Evolutionary conservation across 345 rosid species (phyloP).

Genomic region (Dovyalis caffra): DNA sequence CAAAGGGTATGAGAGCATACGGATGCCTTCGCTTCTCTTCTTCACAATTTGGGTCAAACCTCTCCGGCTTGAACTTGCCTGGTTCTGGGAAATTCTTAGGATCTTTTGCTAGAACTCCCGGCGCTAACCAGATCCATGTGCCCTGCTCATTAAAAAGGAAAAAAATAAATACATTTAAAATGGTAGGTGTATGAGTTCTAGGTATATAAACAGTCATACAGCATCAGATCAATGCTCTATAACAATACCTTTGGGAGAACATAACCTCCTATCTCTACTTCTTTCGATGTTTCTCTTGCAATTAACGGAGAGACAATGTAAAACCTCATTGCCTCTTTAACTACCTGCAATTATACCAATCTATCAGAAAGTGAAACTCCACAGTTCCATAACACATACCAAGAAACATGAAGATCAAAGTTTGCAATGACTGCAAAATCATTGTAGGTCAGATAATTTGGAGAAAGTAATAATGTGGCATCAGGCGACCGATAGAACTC

Average conservation of each 20-base stretch:
- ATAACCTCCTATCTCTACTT: constrained; percentile 81
- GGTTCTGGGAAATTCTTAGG: constrained; percentile 87
- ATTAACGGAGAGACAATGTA: constrained; percentile 80
- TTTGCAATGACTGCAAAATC: neutral
- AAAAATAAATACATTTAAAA: neutral
- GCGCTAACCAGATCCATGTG: constrained; percentile 95
- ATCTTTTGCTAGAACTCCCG: constrained; percentile 83
- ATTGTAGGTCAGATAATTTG: neutral
- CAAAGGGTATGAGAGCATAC: constrained; percentile 83
- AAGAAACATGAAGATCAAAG: neutral
- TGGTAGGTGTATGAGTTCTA: neutral
- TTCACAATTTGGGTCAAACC: constrained; percentile 71
- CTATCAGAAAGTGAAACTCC: constrained; percentile 1
- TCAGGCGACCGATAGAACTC: neutral
- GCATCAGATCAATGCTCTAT: neutral
- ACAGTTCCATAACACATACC: neutral
- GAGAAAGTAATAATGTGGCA: neutral
- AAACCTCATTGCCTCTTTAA: constrained; percentile 84
- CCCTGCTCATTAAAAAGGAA: constrained; percentile 40
- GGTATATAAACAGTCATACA: neutral
- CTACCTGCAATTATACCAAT: constrained; percentile 47
- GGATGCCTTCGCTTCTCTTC: constrained; percentile 85
- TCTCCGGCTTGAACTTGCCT: constrained; percentile 77
- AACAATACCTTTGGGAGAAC: constrained; percentile 72
- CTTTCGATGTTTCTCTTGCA: constrained; percentile 77